Conservation (phyloP, 352 stramenopile genomes). For the Thalassiosira hispida region DNA sequence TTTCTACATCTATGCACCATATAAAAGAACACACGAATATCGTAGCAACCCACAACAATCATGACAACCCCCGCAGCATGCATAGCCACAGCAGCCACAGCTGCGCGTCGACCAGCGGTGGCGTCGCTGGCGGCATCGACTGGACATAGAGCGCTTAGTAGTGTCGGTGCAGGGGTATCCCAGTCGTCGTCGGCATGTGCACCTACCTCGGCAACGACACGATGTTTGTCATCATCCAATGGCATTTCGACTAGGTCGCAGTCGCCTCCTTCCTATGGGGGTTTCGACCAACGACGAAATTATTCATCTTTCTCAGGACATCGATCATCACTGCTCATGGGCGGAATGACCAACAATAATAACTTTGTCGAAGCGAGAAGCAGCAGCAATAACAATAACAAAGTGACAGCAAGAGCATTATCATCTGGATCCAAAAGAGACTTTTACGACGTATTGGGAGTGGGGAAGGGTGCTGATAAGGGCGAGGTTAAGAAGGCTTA, state of each 20-base stretch:
- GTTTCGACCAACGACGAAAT: neutral
- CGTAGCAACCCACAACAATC: neutral
- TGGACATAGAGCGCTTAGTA: neutral
- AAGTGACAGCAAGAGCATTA: constrained; percentile 16
- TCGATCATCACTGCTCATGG: no score
- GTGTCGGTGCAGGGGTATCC: neutral
- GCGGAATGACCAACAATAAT: neutral
- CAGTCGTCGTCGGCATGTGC: neutral
- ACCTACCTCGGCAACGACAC: no score
- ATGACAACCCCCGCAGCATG: constrained; percentile 14
- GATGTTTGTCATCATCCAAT: neutral
- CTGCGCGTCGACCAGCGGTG: constrained; percentile 1
- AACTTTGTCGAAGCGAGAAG: neutral
- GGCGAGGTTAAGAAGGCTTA: constrained; percentile 97
- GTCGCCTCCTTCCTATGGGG: neutral
- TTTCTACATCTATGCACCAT: no score
- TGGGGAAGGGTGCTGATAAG: constrained; percentile 90
- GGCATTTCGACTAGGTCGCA: neutral
- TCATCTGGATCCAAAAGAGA: constrained; percentile 88
- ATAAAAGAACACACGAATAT: neutral
- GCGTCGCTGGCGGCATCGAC: neutral
- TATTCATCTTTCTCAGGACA: neutral
- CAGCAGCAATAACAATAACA: neutral
- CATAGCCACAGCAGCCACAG: neutral
- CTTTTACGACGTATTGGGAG: constrained; percentile 96